Evolutionary conservation across 176 grass and related monocot genomes (phyloP).

Genomic region (Lolium multiflorum): DNA sequence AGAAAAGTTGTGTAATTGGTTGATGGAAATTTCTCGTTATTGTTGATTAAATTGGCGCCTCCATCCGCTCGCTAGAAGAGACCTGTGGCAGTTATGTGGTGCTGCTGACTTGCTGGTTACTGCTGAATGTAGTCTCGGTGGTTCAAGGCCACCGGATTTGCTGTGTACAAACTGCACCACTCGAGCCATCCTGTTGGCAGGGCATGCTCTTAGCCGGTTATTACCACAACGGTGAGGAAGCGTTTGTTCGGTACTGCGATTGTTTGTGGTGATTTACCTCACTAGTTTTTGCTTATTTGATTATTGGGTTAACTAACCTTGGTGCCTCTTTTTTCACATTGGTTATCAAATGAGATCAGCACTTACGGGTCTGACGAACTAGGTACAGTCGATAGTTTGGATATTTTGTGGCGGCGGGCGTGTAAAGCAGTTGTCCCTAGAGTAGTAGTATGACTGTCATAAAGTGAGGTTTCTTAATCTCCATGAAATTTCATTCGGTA

Average conservation of each 20-base stretch:
- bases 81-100: not conserved
- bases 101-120: not conserved
- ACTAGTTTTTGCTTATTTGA: not conserved
- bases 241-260: not conserved
- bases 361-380: not conserved
- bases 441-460: not conserved
- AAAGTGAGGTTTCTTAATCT: not conserved
- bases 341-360: not conserved
- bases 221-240: not conserved
- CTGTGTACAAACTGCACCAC: not conserved
- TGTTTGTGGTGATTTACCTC: not conserved
- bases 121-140: not conserved
- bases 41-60: not conserved
- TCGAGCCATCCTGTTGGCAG: not conserved
- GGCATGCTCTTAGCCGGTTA: not conserved
- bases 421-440: not conserved
- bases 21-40: not conserved
- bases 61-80: not conserved
- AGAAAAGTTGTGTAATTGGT: not conserved
- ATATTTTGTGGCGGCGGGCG: not conserved
- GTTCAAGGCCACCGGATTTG: not conserved
- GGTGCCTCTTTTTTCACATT: not conserved
- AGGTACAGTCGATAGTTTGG: not conserved
- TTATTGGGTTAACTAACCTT: not conserved
- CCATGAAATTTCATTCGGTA: not conserved